Conservation (phyloP, 2,329 filamentous ascomycete genomes). For the Exophiala calicioides region DNA sequence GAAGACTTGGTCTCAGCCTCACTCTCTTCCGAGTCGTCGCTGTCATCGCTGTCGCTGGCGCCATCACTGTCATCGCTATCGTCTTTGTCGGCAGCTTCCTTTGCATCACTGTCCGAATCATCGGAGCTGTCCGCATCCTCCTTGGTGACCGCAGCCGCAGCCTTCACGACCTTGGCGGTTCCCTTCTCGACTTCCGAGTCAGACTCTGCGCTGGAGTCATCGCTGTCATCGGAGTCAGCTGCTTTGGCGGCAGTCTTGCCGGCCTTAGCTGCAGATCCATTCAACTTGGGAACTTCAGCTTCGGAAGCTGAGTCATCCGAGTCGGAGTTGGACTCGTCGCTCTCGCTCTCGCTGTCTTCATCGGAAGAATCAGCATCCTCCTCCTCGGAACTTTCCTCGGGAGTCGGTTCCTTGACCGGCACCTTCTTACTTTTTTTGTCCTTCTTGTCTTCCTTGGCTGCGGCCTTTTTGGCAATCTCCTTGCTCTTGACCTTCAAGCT, state of each 20-base stretch:
- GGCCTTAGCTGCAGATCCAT: conserved; percentile 32
- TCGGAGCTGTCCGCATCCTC: conserved; percentile 20
- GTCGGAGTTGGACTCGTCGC: conserved; percentile 32
- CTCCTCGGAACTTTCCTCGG: conserved; percentile 39
- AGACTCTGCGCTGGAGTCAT: too few species aligned
- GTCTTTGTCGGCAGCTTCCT: conserved; percentile 34
- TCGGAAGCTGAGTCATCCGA: conserved; percentile 34
- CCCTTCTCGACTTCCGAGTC: conserved; percentile 30
- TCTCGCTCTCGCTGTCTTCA: conserved; percentile 38
- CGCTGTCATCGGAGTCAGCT: conserved; percentile 38
- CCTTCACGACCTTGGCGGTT: conserved; percentile 15
- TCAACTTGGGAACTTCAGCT: conserved; percentile 37
- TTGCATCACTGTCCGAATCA: conserved; percentile 21
- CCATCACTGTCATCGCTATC: conserved; percentile 12
- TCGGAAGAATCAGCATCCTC: conserved; percentile 42
- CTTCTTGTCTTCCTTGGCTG: conserved; percentile 44
- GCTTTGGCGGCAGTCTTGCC: conserved; percentile 38
- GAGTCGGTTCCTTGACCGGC: conserved; percentile 42
- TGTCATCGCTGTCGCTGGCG: conserved; percentile 21
- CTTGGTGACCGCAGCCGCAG: conserved; percentile 21
- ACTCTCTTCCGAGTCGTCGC: conserved; percentile 34
- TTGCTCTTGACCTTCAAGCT: conserved; percentile 49
- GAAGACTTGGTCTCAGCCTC: conserved; percentile 29
- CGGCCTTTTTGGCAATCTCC: conserved; percentile 44
- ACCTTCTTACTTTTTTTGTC: conserved; percentile 46